Conservation (phyloP, 1,139 yeast species). For the Hemisphaericaspora xylofermentans region DNA sequence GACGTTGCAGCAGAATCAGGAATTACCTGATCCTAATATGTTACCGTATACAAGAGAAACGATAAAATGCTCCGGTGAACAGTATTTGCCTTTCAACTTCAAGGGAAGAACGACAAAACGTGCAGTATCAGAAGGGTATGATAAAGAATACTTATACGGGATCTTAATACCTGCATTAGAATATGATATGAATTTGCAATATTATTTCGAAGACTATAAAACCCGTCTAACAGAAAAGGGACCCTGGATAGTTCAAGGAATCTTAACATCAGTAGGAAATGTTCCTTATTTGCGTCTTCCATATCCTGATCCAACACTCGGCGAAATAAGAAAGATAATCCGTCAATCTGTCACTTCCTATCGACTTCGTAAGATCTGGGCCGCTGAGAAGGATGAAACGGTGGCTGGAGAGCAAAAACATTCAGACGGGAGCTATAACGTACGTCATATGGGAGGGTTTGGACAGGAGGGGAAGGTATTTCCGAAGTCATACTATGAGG, state of each 20-base stretch:
- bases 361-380: constrained; percentile 32
- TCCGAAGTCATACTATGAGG: constrained; percentile 29
- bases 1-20: constrained; percentile 24
- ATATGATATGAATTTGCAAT: constrained; percentile 32
- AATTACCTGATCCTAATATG: constrained; percentile 34
- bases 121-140: constrained; percentile 23
- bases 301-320: constrained; percentile 13
- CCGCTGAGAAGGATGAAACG: constrained; percentile 13
- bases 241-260: constrained; percentile 35
- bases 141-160: constrained; percentile 32
- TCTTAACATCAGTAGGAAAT: constrained; percentile 33
- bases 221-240: constrained; percentile 33
- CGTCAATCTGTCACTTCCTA: constrained; percentile 27
- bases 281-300: constrained; percentile 35
- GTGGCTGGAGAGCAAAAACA: constrained; percentile 10
- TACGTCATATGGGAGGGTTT: constrained; percentile 34
- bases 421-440: constrained; percentile 29
- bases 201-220: constrained; percentile 22
- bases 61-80: constrained; percentile 7
- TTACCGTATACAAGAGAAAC: constrained; percentile 30
- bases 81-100: constrained; percentile 6
- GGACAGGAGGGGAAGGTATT: constrained; percentile 28
- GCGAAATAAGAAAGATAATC: constrained; percentile 22
- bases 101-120: constrained; percentile 4
- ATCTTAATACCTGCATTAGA: constrained; percentile 39